A percentile compares a stretch with the other conserved stretches of the same genome.
Evolutionary conservation across 2,329 filamentous ascomycete species (phyloP).

Genomic region (Alternaria rosae): DNA sequence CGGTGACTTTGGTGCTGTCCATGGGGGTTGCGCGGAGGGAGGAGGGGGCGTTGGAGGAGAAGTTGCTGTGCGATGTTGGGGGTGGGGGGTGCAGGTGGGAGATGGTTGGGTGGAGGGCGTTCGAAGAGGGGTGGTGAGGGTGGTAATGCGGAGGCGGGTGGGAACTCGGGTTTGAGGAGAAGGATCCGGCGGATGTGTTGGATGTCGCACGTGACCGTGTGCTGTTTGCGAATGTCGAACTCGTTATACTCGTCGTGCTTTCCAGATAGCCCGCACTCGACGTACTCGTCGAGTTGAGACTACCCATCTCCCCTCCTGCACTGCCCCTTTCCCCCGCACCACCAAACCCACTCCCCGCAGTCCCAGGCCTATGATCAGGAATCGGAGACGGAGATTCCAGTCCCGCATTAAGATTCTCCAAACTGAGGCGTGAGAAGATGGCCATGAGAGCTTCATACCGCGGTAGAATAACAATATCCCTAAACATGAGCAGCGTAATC

Average conservation of each 20-base stretch:
- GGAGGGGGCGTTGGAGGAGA: conserved; percentile 22
- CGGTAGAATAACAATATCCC: conserved; percentile 86
- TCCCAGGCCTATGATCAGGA: conserved; percentile 39
- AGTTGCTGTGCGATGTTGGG: conserved; percentile 19
- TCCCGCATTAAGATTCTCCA: conserved; percentile 71
- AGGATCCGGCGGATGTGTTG: conserved; percentile 71
- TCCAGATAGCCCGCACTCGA: conserved; percentile 79
- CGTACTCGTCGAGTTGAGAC: conserved; percentile 62
- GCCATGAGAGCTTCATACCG: conserved; percentile 87
- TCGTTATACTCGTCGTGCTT: conserved; percentile 64
- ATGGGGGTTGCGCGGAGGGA: conserved; percentile 43
- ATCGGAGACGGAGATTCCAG: conserved; percentile 47
- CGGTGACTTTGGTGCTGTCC: conserved; percentile 78
- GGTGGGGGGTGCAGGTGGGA: conserved; percentile 24
- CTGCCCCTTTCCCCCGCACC: not conserved
- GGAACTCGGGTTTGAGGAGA: conserved; percentile 44
- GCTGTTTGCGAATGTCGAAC: conserved; percentile 53
- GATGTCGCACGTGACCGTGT: conserved; percentile 79
- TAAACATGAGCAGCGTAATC: conserved; percentile 85
- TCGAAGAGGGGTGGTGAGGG: not conserved
- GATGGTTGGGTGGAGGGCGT: not conserved
- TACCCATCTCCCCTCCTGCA: conserved; percentile 59
- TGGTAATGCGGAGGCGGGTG: not conserved
- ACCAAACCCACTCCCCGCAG: conserved; percentile 30
- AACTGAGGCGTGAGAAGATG: conserved; percentile 86